phyloP scores from a whole-genome alignment of 2,329 filamentous ascomycete species.

The Cercospora zeae-maydis region DNA sequence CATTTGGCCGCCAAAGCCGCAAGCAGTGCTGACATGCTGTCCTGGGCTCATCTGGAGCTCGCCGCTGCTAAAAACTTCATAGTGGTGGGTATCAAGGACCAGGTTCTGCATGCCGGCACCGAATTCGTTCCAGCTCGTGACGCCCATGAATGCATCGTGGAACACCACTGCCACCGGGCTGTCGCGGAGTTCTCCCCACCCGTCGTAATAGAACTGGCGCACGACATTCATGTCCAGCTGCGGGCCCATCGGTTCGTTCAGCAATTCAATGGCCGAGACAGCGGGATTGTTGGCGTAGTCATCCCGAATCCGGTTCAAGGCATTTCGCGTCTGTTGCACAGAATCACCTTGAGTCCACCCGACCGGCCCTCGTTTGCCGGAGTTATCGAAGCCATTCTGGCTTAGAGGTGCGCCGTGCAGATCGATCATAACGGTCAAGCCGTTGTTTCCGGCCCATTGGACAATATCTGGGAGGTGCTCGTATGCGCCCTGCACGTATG shows the following conservation, averaged over 20 bases:
- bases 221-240: constrained; percentile 43
- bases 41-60: constrained; percentile 37
- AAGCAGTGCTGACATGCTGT: constrained; percentile 43
- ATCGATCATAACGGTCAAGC: constrained; percentile 64
- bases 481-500: constrained; percentile 49
- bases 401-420: constrained; percentile 63
- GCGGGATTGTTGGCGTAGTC: constrained; percentile 45
- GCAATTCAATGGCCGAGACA: constrained; percentile 46
- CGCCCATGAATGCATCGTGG: constrained; percentile 48
- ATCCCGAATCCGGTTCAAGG: constrained; percentile 47
- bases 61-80: constrained; percentile 46
- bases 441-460: constrained; percentile 53
- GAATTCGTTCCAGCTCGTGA: constrained; percentile 45
- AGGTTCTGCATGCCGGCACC: constrained; percentile 45
- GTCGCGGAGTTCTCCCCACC: constrained; percentile 45
- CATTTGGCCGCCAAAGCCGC: constrained; percentile 47
- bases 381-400: constrained; percentile 68
- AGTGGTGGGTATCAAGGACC: constrained; percentile 47
- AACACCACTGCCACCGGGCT: constrained; percentile 44
- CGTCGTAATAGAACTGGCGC: constrained; percentile 48
- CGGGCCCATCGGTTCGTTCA: constrained; percentile 49
- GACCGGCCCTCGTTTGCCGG: constrained; percentile 51
- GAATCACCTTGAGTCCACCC: constrained; percentile 46
- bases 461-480: constrained; percentile 48
- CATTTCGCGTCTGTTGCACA: constrained; percentile 40